Evolutionary conservation across 306 rosid genomes (phyloP), one percentile per base, ranked within the genome.

Genomic region (Pterocarpus macrocarpus): DNA sequence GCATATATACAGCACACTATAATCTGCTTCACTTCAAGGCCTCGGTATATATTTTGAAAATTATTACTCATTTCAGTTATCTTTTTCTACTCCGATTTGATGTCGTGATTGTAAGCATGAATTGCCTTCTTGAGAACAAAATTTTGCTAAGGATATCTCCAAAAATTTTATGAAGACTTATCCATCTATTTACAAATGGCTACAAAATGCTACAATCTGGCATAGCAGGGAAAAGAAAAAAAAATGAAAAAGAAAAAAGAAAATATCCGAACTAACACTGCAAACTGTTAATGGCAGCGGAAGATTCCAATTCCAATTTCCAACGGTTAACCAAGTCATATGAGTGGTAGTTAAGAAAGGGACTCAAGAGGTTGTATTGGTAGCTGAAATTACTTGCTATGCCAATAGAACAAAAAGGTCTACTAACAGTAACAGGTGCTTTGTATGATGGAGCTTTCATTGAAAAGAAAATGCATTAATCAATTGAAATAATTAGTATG

Each of bases 221-320:
- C 64, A 13, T 36, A 39, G 52, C 34, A 34, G 15, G 15, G 52
- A 67, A 53, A 62, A 2, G 15, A 22, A n/a, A n/a, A 43, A 47
- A 57, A n/a, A n/a, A n/a, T n/a, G n/a, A n/a, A n/a, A n/a, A n/a
- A n/a, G n/a, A 16, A 3, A 33, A 49, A 14, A 30, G 28, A 22
- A 22, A 22, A 22, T 22, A 22, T 22, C 28, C 28, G 28, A 22
- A 22, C 28, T 67, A 22, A 81, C 57, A 57, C 47, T 13, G 44
- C 35, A 57, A 81, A 56, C 28, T 33, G 41, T 43, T 35, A 52
- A 39, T 71, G 22, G 11, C 8, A 64, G 69, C n/a, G 62, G 74
- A 56, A 72, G 73, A 53, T 52, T 80, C 73, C 58, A 43, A 36
- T 50, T 35, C 73, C 67, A 43, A 50, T 50, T 47, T 64, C 65